Evolutionary conservation across 805 yeast species (phyloP), one percentile per base, ranked within the genome.

Genomic region (Cyberlindnera xylosilytica): DNA sequence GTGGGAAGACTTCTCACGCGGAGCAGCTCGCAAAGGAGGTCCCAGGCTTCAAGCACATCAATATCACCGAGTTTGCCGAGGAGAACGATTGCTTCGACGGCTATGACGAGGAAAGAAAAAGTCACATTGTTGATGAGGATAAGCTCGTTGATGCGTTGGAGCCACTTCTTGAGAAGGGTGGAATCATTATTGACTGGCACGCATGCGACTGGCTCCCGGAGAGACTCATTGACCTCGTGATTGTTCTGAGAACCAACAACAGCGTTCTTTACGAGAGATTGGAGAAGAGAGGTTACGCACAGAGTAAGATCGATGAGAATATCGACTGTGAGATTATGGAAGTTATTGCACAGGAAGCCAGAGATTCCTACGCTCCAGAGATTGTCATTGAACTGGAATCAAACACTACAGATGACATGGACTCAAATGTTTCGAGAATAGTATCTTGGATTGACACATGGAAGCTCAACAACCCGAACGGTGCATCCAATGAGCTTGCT

Each of bases 321-420:
- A 66, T 93, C 34, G 99, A 93, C 62, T 95, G 95, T 46, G 99
- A 93, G 65, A 93, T 93, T 51, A 93, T 93, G 98, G 91, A 90
- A 52, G 87, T 91, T 12, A 77, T 93, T 13, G 64, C 81, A 35
- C 84, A 83, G 50, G 99, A 93, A 52, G 99, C 98, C 0, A 69
- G 76, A 44, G 97, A 88, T 26, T 74, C 83, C 31, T 93, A 88
- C 58, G 84, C 74, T 24, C 80, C 81, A 34, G 87, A 84, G 49
- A 80, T 89, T 22, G 91, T 93, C 23, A 86, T 93, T 32, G 93
- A 85, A 54, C 72, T 93, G 47, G 68, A 65, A 35, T 85, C 95
- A 45, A 81, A 91, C 60, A 63, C 70, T 17, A 79, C 78, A 13
- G 93, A 84, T 41, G 82, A 88, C 34, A 75, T 90, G 70, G 95